phyloP scores from a whole-genome alignment of 352 stramenopile species.

The Halophytophthora batemanensis region DNA sequence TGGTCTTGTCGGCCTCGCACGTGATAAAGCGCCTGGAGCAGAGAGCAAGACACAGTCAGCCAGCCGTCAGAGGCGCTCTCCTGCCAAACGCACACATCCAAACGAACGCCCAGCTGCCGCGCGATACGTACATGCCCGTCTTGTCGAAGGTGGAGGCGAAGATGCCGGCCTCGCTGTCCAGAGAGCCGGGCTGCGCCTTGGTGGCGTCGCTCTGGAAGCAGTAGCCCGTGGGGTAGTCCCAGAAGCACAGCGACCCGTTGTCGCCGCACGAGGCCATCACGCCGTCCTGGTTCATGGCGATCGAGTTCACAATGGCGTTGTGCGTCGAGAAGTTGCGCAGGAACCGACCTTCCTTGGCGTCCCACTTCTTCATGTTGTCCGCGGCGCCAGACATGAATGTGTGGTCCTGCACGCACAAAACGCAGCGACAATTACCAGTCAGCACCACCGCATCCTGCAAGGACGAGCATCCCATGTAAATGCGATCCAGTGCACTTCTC shows the following conservation, averaged over 20 bases:
- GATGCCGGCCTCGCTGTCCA: conserved; percentile 98
- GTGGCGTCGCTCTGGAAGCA: conserved; percentile 96
- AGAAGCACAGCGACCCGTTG: conserved; percentile 97
- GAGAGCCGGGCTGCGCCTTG: conserved; percentile 92
- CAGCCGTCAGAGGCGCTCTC: neutral
- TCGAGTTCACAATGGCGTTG: conserved; percentile 97
- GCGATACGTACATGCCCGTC: conserved; percentile 84
- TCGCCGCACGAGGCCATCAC: conserved; percentile 97
- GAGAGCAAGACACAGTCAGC: conserved; percentile 4
- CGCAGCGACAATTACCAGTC: neutral
- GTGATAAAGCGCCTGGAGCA: conserved; percentile 94
- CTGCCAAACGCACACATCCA: neutral
- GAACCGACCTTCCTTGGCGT: conserved; percentile 93
- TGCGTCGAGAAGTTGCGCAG: conserved; percentile 97
- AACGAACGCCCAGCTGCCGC: neutral
- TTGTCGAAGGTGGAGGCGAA: conserved; percentile 97
- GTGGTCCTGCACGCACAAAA: conserved; percentile 77
- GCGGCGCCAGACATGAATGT: conserved; percentile 97
- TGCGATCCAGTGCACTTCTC: neutral
- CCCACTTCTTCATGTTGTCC: conserved; percentile 99
- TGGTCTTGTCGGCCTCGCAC: conserved; percentile 99
- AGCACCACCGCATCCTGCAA: neutral
- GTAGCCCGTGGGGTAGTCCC: conserved; percentile 98
- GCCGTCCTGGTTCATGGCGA: conserved; percentile 98
- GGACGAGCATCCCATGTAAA: neutral